These are phyloP conservation scores for Fusarium aywerte DNA, from an alignment of 2,329 filamentous ascomycete genomes.

Conservation along the genomic window DNA sequence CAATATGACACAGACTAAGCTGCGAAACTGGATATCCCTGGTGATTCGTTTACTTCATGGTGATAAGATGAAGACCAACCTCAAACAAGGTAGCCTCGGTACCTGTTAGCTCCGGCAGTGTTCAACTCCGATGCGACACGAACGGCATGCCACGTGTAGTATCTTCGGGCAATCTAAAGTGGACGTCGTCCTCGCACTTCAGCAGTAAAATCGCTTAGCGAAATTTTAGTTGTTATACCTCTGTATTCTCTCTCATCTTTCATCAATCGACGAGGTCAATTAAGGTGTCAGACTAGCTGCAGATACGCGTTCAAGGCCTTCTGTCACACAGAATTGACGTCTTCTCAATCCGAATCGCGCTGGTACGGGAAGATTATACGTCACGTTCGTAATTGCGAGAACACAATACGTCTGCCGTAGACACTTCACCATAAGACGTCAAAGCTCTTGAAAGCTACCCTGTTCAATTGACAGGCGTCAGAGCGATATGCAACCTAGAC, in stretches of 20 bases:
- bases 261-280: neutral
- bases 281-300: neutral
- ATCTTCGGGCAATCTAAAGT: neutral
- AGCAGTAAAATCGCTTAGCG: neutral
- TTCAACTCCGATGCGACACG: neutral
- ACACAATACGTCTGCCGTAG: neutral
- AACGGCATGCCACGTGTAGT: neutral
- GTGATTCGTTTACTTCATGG: no score
- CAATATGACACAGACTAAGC: no score
- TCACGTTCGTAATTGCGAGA: neutral
- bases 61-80: neutral
- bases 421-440: fast-evolving
- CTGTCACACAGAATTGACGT: neutral
- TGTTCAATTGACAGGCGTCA: neutral
- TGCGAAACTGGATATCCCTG: neutral
- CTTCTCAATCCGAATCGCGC: neutral
- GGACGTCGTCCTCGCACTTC: neutral
- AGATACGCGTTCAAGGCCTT: neutral
- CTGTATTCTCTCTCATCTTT: neutral
- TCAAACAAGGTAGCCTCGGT: neutral
- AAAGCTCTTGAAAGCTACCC: fast-evolving
- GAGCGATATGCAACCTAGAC: neutral
- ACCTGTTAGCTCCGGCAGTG: slow-evolving; percentile 2
- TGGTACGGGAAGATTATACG: neutral
- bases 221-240: fast-evolving